A percentile compares a stretch with the other conserved stretches of the same genome.
phyloP scores from a whole-genome alignment of 805 yeast species.

The Lachancea lanzarotensis region DNA sequence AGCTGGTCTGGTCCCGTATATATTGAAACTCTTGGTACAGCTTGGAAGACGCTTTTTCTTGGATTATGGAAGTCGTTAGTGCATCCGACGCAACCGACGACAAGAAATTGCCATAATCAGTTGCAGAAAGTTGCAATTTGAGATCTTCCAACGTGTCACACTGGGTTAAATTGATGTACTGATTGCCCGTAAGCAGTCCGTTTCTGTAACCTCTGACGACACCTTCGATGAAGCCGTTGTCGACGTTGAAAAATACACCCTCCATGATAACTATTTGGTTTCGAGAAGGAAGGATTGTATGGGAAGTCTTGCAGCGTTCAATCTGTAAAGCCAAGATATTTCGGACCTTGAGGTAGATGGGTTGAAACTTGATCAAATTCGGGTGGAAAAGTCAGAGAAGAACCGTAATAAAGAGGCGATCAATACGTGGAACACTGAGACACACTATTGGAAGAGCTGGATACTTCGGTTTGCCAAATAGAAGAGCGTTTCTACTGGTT shows the following conservation, averaged over 20 bases:
- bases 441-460: too few relatives aligned
- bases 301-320: neutral
- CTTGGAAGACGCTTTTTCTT: conserved; percentile 66
- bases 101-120: conserved; percentile 90
- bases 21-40: conserved; percentile 80
- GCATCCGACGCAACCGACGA: conserved; percentile 69
- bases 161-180: conserved; percentile 88
- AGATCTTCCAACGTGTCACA: conserved; percentile 93
- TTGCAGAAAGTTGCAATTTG: conserved; percentile 87
- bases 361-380: too few relatives aligned
- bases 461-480: too few relatives aligned
- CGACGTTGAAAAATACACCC: conserved; percentile 85
- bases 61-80: conserved; percentile 81
- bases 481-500: too few relatives aligned
- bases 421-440: too few relatives aligned
- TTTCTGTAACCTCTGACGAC: conserved; percentile 90
- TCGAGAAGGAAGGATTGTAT: neutral
- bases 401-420: too few relatives aligned
- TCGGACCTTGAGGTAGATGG: too few relatives aligned
- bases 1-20: conserved; percentile 75
- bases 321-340: neutral
- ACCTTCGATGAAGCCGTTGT: conserved; percentile 88
- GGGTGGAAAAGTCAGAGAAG: too few relatives aligned
- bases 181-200: conserved; percentile 69
- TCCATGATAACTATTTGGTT: conserved; percentile 50